Evolutionary conservation across 2,329 filamentous ascomycete genomes (phyloP), one percentile per base, ranked within the genome.

Genomic region (Macrophomina tecta): DNA sequence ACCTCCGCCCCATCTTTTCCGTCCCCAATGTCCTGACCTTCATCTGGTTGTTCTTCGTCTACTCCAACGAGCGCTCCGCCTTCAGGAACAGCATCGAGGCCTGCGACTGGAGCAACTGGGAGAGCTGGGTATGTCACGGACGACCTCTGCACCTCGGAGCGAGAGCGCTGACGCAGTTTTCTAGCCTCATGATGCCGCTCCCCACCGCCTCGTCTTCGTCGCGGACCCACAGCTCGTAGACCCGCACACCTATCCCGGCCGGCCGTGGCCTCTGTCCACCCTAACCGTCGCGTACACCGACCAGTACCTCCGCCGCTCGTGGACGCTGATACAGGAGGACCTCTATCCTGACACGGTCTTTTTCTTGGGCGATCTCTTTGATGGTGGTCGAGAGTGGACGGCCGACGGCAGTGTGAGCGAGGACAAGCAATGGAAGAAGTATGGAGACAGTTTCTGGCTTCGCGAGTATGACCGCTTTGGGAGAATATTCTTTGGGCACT

Each of bases 371-470:
- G 95, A 99, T 75, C 82, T 99, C 0, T 97, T 99, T 73, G 95
- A 99, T 75, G 95, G 95, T 4, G 95, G 95, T 8, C 87, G 95
- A 71, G 95, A 99, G 82, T 99, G 95, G 95, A 91, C 90, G 71
- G 94, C 94, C 12, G 82, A 73, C 51, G 76, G 76, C 6, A 75
- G 73, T 6, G 72, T 68, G 16, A 86, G 82, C 63, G 84, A 92
- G 0, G 87, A 91, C 73, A 82, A 85, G 69, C 92, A 89, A 83
- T 91, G 89, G 73, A 88, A 86, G 70, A 87, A 88, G 69, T 97
- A 97, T 74, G 91, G 90, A 45, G 87, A 95, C 70, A 82, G 86
- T 23, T 97, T 91, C 74, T 99, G 95, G 95, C 80, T 94, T 74
- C 82, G 87, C 52, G 95, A 99, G 77, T 98, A 97, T 73, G 82